Evolutionary conservation across 495 filamentous ascomycete species (phyloP), one percentile per base, ranked within the genome.

Genomic region (Saxophila tyrrhenica): DNA sequence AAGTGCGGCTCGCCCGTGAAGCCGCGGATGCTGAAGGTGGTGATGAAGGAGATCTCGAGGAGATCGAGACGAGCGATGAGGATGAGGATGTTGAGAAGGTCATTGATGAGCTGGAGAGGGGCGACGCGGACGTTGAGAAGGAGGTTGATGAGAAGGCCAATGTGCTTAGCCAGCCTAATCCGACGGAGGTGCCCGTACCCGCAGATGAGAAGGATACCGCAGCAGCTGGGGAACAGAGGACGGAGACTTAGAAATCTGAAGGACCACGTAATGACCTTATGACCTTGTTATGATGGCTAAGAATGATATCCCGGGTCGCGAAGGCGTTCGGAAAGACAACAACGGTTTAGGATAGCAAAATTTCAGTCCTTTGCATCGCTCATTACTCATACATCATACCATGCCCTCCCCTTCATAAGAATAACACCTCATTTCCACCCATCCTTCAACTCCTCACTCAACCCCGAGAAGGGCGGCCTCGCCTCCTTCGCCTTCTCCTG

Each of bases 1-100:
- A 98, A 69, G 81, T 81, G 15, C 75, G 92, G 35, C 74, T 95
- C 1, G 87, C 54, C 5, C 20, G 48, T 15, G 61, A 59, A 48
- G 62, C 50, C n/a, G 58, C 46, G 8, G 56, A 53, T 38, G 54
- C n/a, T 2, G 46, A 47, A 23, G 29, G 19, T 9, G 49, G 25
- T 19, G 48, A 16, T 9, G 44, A 5, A 1, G 42, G 22, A 2
- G 49, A 47, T 7, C 46, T 38, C 15, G 58, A 42, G 2, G 56
- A 51, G 38, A 44, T 39, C 10, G 48, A 56, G 5, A 45, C 48
- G 15, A 46, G 25, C 19, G 60, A 52, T 22, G 54, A 59, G 20
- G 54, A 35, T 11, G 60, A 49, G 16, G 60, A 56, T 19, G 59
- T 42, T 21, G 55, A 50, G n/a, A 49, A 54, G 20, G 55, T 53